Conservation (phyloP, 2,329 filamentous ascomycete genomes). For the Cladosporium cucumerinum region DNA sequence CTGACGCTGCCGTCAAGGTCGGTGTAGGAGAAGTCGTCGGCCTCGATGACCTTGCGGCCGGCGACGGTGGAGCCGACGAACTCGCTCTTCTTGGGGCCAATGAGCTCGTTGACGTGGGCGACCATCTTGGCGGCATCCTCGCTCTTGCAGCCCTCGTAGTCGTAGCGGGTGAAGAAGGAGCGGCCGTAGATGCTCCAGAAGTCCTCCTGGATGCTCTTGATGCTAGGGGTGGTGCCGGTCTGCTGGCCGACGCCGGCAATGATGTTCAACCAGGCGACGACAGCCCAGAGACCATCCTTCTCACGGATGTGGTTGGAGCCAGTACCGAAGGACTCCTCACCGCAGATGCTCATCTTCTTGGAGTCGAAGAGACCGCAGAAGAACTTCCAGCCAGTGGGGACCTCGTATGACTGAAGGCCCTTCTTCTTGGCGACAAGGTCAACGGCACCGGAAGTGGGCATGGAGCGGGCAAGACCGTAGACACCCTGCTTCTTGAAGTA, state of each 20-base stretch:
- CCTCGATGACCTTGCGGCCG: conserved; percentile 80
- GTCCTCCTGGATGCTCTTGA: conserved; percentile 92
- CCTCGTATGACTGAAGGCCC: conserved; percentile 87
- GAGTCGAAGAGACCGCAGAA: conserved; percentile 95
- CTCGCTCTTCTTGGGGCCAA: conserved; percentile 63
- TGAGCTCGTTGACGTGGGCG: conserved; percentile 72
- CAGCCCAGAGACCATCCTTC: conserved; percentile 97
- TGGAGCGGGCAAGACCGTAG: conserved; percentile 89
- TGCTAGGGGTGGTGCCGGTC: conserved; percentile 78
- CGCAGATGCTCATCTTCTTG: conserved; percentile 95
- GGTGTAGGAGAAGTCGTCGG: conserved; percentile 96
- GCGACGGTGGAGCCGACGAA: conserved; percentile 82
- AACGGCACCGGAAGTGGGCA: conserved; percentile 94
- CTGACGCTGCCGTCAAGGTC: conserved; percentile 96
- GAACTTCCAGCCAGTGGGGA: conserved; percentile 98
- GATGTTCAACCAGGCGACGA: conserved; percentile 98
- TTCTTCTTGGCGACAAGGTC: conserved; percentile 95
- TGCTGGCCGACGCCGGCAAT: conserved; percentile 88
- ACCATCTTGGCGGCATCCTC: conserved; percentile 90
- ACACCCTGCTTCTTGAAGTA: conserved; percentile 99
- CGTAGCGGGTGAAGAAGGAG: conserved; percentile 98
- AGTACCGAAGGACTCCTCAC: conserved; percentile 96
- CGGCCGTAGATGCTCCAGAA: conserved; percentile 97
- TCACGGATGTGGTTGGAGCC: conserved; percentile 98
- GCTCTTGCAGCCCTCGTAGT: conserved; percentile 93